These are phyloP conservation scores for Suhomyces kunorum DNA, from an alignment of 1,139 yeast genomes.

Conservation along the genomic window DNA sequence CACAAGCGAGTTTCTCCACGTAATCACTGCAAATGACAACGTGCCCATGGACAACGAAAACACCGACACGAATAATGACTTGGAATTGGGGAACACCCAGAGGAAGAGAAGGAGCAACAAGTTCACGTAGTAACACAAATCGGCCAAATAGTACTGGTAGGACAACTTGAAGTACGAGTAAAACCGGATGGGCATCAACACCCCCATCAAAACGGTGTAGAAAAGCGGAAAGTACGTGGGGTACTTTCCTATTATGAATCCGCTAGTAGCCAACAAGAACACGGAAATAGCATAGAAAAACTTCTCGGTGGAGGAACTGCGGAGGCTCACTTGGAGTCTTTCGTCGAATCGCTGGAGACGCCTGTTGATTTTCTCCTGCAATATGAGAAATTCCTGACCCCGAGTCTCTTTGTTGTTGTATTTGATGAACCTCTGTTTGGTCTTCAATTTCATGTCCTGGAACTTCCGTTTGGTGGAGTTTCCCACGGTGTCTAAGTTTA, in stretches of 20 bases:
- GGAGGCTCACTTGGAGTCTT: conserved; percentile 51
- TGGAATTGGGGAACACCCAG: conserved; percentile 81
- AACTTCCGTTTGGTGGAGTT: conserved; percentile 39
- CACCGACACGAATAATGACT: conserved; percentile 72
- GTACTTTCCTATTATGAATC: conserved; percentile 73
- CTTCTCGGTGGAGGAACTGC: conserved; percentile 72
- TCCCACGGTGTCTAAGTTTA: conserved; percentile 40
- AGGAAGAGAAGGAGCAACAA: conserved; percentile 64
- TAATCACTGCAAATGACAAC: conserved; percentile 87
- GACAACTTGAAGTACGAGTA: conserved; percentile 78
- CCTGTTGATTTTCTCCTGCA: conserved; percentile 37
- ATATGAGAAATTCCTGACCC: conserved; percentile 28
- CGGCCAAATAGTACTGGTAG: conserved; percentile 88
- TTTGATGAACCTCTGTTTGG: conserved; percentile 35
- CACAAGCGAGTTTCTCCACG: conserved; percentile 94
- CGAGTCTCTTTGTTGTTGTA: conserved; percentile 18
- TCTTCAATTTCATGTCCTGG: conserved; percentile 38
- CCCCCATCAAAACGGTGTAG: conserved; percentile 61
- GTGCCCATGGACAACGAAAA: conserved; percentile 90
- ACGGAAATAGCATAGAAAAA: conserved; percentile 76
- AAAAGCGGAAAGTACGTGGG: conserved; percentile 78
- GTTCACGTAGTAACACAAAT: conserved; percentile 90
- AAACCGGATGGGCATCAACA: conserved; percentile 82
- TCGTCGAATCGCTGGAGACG: conserved; percentile 59
- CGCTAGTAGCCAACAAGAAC: conserved; percentile 66